phyloP scores from a whole-genome alignment of 768 basidiomycete genomes.

The Boletus edulis region DNA sequence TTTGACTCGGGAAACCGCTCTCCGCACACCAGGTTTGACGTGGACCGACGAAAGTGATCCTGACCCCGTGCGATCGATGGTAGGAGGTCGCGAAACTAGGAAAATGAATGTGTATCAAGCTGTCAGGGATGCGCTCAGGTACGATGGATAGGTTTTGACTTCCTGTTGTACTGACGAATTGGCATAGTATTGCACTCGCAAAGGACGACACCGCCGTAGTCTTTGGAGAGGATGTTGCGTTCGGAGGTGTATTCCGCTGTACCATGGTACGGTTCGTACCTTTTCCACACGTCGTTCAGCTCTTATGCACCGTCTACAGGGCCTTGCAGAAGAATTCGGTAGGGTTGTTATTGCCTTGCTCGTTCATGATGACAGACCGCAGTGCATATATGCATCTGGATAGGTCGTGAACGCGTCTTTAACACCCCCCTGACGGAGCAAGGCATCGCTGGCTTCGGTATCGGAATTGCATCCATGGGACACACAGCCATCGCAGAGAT shows the following conservation, averaged over 20 bases:
- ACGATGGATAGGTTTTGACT: constrained; percentile 7
- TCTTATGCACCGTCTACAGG: constrained; percentile 40
- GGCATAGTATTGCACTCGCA: constrained; percentile 65
- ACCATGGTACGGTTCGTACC: constrained; percentile 64
- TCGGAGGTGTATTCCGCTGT: constrained; percentile 93
- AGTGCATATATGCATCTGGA: constrained; percentile 1
- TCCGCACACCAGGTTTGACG: constrained; percentile 69
- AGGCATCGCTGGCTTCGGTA: constrained; percentile 93
- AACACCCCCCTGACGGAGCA: constrained; percentile 93
- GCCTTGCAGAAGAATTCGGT: constrained; percentile 93
- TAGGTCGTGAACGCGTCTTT: constrained; percentile 89
- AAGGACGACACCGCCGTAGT: constrained; percentile 88
- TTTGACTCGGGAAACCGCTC: constrained; percentile 62
- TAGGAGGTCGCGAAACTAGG: constrained; percentile 81
- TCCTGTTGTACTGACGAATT: constrained; percentile 6
- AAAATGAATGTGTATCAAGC: constrained; percentile 98
- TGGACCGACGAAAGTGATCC: constrained; percentile 63
- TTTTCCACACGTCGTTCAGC: not conserved
- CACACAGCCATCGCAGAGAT: constrained; percentile 95
- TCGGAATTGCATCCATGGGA: constrained; percentile 89
- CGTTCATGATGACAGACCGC: not conserved
- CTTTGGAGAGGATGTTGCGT: constrained; percentile 90
- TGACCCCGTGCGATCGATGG: constrained; percentile 41
- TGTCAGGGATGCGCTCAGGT: constrained; percentile 88
- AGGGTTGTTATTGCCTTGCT: constrained; percentile 19